A percentile compares a stretch with the other conserved stretches of the same genome.
Evolutionary conservation across 441 rosid species (phyloP).

Genomic region (Codiaeum variegatum): DNA sequence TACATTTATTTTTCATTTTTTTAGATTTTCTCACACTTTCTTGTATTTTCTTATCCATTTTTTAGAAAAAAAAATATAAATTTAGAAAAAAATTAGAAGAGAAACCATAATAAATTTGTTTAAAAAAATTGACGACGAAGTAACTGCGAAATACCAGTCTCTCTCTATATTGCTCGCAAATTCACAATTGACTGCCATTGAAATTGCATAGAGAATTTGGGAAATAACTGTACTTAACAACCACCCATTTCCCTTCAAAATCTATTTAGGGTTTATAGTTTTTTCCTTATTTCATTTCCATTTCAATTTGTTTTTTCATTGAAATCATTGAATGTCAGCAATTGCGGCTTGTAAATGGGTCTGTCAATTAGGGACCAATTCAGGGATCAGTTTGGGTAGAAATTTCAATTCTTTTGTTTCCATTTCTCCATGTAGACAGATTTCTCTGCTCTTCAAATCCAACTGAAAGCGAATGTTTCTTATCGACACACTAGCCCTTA

Average conservation of each 20-base stretch:
- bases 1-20: too few relatives aligned
- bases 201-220: too few relatives aligned
- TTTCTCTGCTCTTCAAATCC: slow-evolving; percentile 55
- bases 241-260: not conserved
- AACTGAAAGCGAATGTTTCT: slow-evolving; percentile 68
- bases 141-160: slow-evolving; percentile 1
- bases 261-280: not conserved
- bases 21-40: too few relatives aligned
- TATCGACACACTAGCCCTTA: slow-evolving; percentile 85
- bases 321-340: slow-evolving; percentile 40
- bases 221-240: not conserved
- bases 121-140: not conserved
- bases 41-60: too few relatives aligned
- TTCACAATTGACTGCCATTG: not conserved
- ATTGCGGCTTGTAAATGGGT: slow-evolving; percentile 42
- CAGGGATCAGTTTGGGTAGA: slow-evolving; percentile 26
- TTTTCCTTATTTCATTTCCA: not conserved
- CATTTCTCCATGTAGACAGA: slow-evolving; percentile 31
- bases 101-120: too few relatives aligned
- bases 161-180: not conserved
- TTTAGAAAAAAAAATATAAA: too few relatives aligned
- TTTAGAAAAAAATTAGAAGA: too few relatives aligned
- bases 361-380: slow-evolving; percentile 38
- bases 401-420: slow-evolving; percentile 19
- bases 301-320: not conserved